A percentile compares a stretch with the other conserved stretches of the same genome.
Evolutionary conservation across 345 rosid species (phyloP).

Genomic region (Bruguiera parviflora): DNA sequence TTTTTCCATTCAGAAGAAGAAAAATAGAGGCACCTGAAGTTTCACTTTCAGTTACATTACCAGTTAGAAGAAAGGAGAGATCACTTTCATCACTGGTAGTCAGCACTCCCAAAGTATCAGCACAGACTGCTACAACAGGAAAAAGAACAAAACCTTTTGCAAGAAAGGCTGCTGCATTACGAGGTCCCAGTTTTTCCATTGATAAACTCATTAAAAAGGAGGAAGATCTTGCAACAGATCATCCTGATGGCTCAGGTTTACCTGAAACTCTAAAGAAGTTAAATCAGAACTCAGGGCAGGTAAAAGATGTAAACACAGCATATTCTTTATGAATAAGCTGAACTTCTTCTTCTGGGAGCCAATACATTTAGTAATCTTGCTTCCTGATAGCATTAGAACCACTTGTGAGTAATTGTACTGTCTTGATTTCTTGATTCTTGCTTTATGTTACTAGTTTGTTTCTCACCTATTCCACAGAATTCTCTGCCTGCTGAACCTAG

Average conservation of each 20-base stretch:
- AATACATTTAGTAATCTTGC: background rate
- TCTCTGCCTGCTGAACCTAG: conserved; percentile 21
- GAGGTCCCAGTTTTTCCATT: conserved; percentile 18
- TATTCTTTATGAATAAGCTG: conserved; percentile 11
- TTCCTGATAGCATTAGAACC: conserved; percentile 4
- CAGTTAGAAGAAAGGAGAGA: conserved; percentile 29
- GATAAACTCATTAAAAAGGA: conserved; percentile 52
- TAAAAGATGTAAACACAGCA: conserved; percentile 10
- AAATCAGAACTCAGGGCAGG: conserved; percentile 17
- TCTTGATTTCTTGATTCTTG: background rate
- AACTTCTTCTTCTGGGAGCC: background rate
- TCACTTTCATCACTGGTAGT: conserved; percentile 33
- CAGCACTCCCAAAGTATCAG: conserved; percentile 25
- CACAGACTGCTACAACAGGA: conserved; percentile 20
- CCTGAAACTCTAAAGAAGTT: conserved; percentile 16
- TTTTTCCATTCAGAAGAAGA: conserved; percentile 33
- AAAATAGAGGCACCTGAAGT: conserved; percentile 28
- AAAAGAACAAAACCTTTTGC: conserved; percentile 26
- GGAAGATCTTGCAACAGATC: conserved; percentile 29
- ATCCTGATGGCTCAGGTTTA: conserved; percentile 19
- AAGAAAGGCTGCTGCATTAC: conserved; percentile 21
- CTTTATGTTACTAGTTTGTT: background rate
- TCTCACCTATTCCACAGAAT: conserved; percentile 18
- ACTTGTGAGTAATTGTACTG: background rate
- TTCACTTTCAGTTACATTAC: conserved; percentile 14